Percentiles rank a stretch among this genome's conserved stretches.
phyloP scores from a whole-genome alignment of 1,284 basidiomycete species.

The Moesziomyces sp. region DNA sequence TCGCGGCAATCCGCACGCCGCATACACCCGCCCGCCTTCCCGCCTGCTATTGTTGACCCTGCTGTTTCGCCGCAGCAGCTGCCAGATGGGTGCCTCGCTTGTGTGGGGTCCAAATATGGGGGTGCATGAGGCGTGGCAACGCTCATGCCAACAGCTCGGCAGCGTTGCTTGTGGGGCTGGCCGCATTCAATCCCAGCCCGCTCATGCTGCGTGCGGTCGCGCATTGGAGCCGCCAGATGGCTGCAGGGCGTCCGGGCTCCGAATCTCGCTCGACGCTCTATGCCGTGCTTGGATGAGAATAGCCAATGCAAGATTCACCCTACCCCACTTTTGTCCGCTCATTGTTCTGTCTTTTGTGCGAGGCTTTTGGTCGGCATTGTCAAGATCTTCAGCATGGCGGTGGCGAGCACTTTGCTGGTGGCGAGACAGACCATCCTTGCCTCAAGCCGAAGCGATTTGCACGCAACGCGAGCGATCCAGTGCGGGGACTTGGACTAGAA shows the following conservation, averaged over 20 bases:
- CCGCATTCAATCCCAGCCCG: background rate
- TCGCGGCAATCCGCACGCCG: no score
- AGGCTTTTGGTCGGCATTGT: no score
- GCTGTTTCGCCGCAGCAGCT: no score
- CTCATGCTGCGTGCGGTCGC: no score
- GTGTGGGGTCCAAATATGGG: background rate
- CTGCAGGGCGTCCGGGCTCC: no score
- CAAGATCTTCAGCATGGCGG: no score
- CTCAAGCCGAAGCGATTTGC: background rate
- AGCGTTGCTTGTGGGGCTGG: background rate
- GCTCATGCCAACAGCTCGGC: background rate
- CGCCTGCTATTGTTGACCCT: background rate
- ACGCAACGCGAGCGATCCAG: background rate
- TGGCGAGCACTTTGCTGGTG: background rate
- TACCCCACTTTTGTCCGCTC: no score
- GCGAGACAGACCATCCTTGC: background rate
- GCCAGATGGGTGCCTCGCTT: background rate
- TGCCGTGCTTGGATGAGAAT: no score
- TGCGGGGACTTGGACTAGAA: slow-evolving; percentile 1
- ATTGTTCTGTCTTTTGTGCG: no score
- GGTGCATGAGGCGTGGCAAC: background rate
- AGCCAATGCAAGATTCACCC: no score
- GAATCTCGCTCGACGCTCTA: no score
- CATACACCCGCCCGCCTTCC: background rate
- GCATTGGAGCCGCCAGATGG: no score